Evolutionary conservation across 2,329 filamentous ascomycete genomes (phyloP).

Genomic region (Ophiostoma triangulosporum): DNA sequence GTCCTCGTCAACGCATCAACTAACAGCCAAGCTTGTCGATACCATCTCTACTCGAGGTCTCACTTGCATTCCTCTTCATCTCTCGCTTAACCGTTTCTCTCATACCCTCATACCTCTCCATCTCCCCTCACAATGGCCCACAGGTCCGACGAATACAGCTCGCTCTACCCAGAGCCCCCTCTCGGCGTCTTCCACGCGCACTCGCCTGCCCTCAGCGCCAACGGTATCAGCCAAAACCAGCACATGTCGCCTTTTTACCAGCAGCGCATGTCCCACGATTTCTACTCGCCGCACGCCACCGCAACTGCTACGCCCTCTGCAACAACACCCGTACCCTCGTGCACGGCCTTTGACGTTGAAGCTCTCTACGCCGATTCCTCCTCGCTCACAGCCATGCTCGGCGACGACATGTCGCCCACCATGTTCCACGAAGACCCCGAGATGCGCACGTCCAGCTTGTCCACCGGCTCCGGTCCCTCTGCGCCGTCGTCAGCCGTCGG

Average conservation of each 20-base stretch:
- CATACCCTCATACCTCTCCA: background rate
- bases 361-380: conserved; percentile 33
- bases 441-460: conserved; percentile 39
- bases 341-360: conserved; percentile 31
- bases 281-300: conserved; percentile 9
- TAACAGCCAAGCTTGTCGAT: background rate
- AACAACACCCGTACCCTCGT: conserved; percentile 12
- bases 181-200: conserved; percentile 11
- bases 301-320: background rate
- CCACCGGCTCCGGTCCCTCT: conserved; percentile 47
- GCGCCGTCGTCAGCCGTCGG: conserved; percentile 53
- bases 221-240: background rate
- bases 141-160: conserved; percentile 13
- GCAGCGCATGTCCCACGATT: conserved; percentile 13
- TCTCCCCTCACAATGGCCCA: conserved; percentile 10
- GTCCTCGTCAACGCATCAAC: background rate
- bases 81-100: background rate
- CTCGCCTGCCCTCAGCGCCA: conserved; percentile 7
- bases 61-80: background rate
- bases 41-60: background rate
- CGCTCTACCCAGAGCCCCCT: conserved; percentile 16
- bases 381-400: conserved; percentile 30
- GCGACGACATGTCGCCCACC: conserved; percentile 32
- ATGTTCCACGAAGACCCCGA: conserved; percentile 37
- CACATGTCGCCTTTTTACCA: background rate